These are phyloP conservation scores for Mycogone perniciosa DNA, from an alignment of 2,329 filamentous ascomycete genomes.

Conservation along the genomic window DNA sequence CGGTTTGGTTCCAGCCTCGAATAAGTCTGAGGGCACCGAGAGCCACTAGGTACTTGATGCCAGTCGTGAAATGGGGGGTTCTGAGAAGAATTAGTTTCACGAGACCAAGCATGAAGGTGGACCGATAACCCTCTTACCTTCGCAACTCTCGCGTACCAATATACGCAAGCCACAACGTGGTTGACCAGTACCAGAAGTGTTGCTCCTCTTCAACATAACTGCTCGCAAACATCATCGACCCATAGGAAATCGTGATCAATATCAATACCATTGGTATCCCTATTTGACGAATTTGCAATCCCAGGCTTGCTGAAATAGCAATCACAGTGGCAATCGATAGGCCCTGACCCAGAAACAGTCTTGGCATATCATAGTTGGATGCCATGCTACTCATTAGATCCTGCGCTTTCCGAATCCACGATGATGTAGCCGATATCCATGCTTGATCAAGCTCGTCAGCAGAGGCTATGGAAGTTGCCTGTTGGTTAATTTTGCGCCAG, in stretches of 20 bases:
- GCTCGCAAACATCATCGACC: conserved; percentile 92
- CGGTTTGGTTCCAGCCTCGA: conserved; percentile 90
- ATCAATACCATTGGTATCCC: conserved; percentile 37
- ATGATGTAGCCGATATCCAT: conserved; percentile 39
- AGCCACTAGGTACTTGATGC: conserved; percentile 36
- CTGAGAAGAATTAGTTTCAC: conserved; percentile 16
- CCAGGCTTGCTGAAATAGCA: conserved; percentile 12
- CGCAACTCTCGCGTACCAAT: conserved; percentile 43
- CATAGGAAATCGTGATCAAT: conserved; percentile 57
- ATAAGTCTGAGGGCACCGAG: conserved; percentile 59
- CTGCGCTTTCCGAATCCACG: conserved; percentile 69
- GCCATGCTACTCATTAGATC: conserved; percentile 79
- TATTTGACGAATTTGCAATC: conserved; percentile 8
- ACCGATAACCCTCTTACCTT: conserved; percentile 23
- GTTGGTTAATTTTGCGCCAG: conserved; percentile 44
- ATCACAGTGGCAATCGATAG: conserved; percentile 29
- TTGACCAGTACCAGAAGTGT: conserved; percentile 95
- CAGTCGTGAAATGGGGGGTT: conserved; percentile 21
- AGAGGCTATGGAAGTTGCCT: conserved; percentile 19
- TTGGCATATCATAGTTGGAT: conserved; percentile 78
- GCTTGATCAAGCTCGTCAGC: conserved; percentile 26
- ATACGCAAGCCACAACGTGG: conserved; percentile 60
- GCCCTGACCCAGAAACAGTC: conserved; percentile 45
- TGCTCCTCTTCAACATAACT: conserved; percentile 98
- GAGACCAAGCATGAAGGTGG: neutral